These are phyloP conservation scores for Pichia manshurica DNA, from an alignment of 805 yeast genomes.

Conservation along the genomic window DNA sequence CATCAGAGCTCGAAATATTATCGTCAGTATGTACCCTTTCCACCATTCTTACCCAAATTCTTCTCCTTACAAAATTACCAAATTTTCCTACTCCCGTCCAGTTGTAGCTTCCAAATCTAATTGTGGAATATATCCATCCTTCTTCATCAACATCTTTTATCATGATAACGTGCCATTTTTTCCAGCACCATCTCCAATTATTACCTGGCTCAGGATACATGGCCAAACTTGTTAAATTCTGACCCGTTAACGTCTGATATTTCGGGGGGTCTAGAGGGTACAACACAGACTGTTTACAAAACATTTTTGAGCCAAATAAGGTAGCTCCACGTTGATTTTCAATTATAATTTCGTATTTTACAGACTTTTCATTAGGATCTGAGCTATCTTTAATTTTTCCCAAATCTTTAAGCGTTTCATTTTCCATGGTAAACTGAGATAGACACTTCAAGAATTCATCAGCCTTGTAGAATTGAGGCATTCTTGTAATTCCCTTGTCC, in stretches of 20 bases:
- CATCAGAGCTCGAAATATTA: background rate
- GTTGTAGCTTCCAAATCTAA: constrained; percentile 34
- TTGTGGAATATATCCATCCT: constrained; percentile 49
- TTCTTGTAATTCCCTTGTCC: constrained; percentile 22
- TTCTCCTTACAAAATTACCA: constrained; percentile 45
- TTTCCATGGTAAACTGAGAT: constrained; percentile 17
- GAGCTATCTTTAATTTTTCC: constrained; percentile 11
- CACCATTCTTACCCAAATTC: constrained; percentile 43
- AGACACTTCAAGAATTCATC: constrained; percentile 26
- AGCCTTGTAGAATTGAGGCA: constrained; percentile 28
- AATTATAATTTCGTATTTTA: constrained; percentile 37
- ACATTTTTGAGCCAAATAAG: constrained; percentile 47
- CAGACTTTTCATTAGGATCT: constrained; percentile 1
- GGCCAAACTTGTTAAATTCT: constrained; percentile 26
- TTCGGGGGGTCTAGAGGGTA: constrained; percentile 48
- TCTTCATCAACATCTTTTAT: constrained; percentile 51
- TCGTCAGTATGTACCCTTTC: constrained; percentile 4
- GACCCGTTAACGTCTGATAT: constrained; percentile 41
- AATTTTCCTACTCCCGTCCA: constrained; percentile 49
- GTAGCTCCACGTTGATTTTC: constrained; percentile 54
- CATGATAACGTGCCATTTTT: constrained; percentile 50
- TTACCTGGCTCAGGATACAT: constrained; percentile 44
- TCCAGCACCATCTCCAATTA: constrained; percentile 52
- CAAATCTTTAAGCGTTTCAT: constrained; percentile 11
- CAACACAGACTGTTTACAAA: constrained; percentile 39